Conservation (phyloP, 208 protist species). For the Leishmania tarentolae region DNA sequence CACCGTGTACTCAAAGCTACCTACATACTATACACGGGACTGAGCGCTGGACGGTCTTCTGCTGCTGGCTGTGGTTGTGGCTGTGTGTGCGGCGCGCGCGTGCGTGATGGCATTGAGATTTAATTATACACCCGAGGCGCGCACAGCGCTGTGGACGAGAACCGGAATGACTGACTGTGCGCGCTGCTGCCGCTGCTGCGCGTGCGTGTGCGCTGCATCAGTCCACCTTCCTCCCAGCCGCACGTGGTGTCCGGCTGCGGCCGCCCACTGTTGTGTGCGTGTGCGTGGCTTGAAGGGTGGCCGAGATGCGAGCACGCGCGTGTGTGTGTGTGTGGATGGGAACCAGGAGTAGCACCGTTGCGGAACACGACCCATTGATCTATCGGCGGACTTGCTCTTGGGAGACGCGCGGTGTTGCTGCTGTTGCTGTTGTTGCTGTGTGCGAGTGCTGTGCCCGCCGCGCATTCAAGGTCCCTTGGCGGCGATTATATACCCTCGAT, state of each 20-base stretch:
- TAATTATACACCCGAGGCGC: slow-evolving; percentile 16
- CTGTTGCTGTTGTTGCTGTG: too few relatives aligned
- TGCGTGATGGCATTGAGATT: slow-evolving; percentile 8
- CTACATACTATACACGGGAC: slow-evolving; percentile 23
- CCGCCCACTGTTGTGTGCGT: slow-evolving; percentile 5
- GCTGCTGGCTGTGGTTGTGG: slow-evolving; percentile 2
- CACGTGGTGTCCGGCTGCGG: slow-evolving; percentile 5
- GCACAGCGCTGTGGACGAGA: slow-evolving; percentile 2
- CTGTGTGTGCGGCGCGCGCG: slow-evolving; percentile 2
- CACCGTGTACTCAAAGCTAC: slow-evolving; percentile 24
- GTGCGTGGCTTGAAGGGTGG: slow-evolving; percentile 5
- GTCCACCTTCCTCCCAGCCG: slow-evolving; percentile 7
- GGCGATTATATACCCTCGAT: too few relatives aligned
- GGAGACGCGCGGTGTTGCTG: too few relatives aligned
- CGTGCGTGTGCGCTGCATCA: neutral
- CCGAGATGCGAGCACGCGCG: neutral
- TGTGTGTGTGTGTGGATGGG: neutral
- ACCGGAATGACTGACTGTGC: slow-evolving; percentile 2
- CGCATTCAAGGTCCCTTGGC: too few relatives aligned
- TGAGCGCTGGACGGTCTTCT: slow-evolving; percentile 13
- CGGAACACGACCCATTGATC: too few relatives aligned
- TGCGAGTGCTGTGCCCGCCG: too few relatives aligned
- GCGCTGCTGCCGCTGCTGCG: neutral
- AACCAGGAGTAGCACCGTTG: slow-evolving; percentile 32
- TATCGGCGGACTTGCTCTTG: too few relatives aligned